phyloP scores from a whole-genome alignment of 331 rosid genomes.

The Saraca asoca region DNA sequence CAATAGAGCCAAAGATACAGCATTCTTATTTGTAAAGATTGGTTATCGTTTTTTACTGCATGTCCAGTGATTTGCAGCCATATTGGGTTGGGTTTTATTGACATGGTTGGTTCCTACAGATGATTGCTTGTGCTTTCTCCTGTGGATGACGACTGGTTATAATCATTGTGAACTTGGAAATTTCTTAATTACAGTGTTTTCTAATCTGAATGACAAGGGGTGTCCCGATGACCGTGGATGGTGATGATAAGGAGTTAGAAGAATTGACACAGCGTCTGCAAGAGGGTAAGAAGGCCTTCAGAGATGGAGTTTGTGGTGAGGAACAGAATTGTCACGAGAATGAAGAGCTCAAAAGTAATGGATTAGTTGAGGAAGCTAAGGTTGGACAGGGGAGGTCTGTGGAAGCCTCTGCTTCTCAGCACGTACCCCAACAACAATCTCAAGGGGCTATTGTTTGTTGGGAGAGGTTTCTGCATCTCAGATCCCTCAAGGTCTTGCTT shows the following conservation, averaged over 20 bases:
- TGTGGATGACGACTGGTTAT: slow-evolving; percentile 46
- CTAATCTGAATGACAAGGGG: slow-evolving; percentile 53
- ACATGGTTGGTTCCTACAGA: slow-evolving; percentile 27
- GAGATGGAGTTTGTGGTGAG: slow-evolving; percentile 40
- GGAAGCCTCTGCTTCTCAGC: slow-evolving; percentile 49
- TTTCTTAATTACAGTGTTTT: slow-evolving; percentile 23
- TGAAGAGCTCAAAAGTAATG: slow-evolving; percentile 53
- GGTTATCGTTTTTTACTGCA: background rate
- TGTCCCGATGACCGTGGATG: slow-evolving; percentile 59
- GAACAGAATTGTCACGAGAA: slow-evolving; percentile 39
- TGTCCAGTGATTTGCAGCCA: slow-evolving; percentile 39
- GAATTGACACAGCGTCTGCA: slow-evolving; percentile 41
- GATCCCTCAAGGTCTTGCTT: slow-evolving; percentile 84
- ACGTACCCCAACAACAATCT: slow-evolving; percentile 55
- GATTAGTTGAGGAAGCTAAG: slow-evolving; percentile 46
- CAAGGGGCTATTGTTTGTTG: slow-evolving; percentile 77
- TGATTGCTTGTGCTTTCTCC: slow-evolving; percentile 38
- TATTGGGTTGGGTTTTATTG: background rate
- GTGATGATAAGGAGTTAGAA: slow-evolving; percentile 43
- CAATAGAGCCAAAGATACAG: too few species aligned
- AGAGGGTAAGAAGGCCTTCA: slow-evolving; percentile 43
- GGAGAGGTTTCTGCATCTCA: slow-evolving; percentile 84
- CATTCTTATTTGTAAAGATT: too few species aligned
- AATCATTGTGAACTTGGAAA: slow-evolving; percentile 40
- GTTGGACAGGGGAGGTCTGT: slow-evolving; percentile 45